These are phyloP conservation scores for Coemansia interrupta DNA, from an alignment of 192 early-diverging fungal genomes.

Conservation along the genomic window DNA sequence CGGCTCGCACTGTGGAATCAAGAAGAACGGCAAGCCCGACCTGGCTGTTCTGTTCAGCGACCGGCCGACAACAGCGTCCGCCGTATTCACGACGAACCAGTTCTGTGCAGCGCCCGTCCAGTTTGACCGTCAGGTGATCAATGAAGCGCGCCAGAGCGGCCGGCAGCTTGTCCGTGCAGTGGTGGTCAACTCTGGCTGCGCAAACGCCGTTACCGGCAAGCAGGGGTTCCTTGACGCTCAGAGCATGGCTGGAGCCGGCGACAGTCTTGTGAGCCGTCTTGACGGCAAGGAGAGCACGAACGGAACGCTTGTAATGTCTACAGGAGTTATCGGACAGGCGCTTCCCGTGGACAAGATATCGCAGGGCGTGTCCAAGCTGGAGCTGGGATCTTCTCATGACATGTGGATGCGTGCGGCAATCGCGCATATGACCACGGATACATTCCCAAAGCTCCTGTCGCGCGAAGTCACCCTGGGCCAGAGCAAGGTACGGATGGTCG, in stretches of 20 bases:
- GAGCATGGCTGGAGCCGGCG: constrained; percentile 61
- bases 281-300: constrained; percentile 5
- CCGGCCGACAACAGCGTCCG: constrained; percentile 69
- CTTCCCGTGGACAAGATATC: constrained; percentile 80
- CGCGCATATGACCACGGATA: constrained; percentile 97
- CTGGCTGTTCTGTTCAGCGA: constrained; percentile 76
- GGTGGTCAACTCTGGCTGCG: constrained; percentile 87
- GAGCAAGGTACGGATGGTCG: constrained; percentile 72
- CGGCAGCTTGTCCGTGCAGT: constrained; percentile 54
- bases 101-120: constrained; percentile 90
- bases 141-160: constrained; percentile 42
- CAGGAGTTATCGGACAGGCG: constrained; percentile 93
- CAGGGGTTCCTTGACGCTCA: constrained; percentile 76
- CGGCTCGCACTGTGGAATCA: constrained; percentile 73
- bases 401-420: constrained; percentile 78
- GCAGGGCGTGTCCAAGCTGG: constrained; percentile 54
- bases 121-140: constrained; percentile 64
- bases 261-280: constrained; percentile 50
- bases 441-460: constrained; percentile 89
- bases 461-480: constrained; percentile 51
- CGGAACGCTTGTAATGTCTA: constrained; percentile 85
- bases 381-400: constrained; percentile 58
- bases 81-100: constrained; percentile 89
- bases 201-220: constrained; percentile 92
- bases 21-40: constrained; percentile 77